phyloP scores from a whole-genome alignment of 345 rosid genomes.

The Aquilaria sinensis region DNA sequence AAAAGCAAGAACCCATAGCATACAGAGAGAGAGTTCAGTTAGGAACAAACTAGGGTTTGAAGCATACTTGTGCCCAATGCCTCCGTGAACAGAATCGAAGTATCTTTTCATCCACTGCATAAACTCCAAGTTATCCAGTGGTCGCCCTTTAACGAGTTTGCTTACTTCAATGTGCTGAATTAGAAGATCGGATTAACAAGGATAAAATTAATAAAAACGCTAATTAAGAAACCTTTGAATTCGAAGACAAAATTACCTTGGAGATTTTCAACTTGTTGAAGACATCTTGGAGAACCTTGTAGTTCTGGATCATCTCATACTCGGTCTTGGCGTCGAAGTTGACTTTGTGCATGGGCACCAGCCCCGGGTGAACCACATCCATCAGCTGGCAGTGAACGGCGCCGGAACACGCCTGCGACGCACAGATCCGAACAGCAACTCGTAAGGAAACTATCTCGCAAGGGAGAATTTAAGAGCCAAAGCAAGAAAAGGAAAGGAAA shows the following conservation, averaged over 20 bases:
- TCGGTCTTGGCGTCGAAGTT: constrained; percentile 92
- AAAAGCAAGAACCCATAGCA: background rate
- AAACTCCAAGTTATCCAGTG: constrained; percentile 95
- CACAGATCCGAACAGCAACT: constrained; percentile 3
- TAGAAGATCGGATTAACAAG: background rate
- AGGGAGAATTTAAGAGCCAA: background rate
- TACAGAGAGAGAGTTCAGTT: background rate
- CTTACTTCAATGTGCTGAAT: constrained; percentile 82
- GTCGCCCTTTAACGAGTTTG: constrained; percentile 91
- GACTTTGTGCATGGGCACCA: constrained; percentile 98
- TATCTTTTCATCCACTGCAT: constrained; percentile 98
- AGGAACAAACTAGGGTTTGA: background rate
- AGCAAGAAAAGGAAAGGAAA: background rate
- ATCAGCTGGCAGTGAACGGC: constrained; percentile 94
- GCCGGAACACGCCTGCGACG: constrained; percentile 71
- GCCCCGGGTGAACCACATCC: constrained; percentile 87
- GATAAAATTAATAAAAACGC: background rate
- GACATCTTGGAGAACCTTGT: constrained; percentile 93
- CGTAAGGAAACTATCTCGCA: background rate
- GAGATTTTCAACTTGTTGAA: constrained; percentile 94
- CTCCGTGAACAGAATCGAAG: constrained; percentile 81
- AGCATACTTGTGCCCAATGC: constrained; percentile 42
- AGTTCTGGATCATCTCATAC: constrained; percentile 98
- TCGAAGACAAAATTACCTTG: constrained; percentile 40
- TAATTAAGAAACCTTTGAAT: background rate